Percentiles rank a stretch among this genome's conserved stretches.
phyloP scores from a whole-genome alignment of 257 asterid species.

The Solanum commersonii region DNA sequence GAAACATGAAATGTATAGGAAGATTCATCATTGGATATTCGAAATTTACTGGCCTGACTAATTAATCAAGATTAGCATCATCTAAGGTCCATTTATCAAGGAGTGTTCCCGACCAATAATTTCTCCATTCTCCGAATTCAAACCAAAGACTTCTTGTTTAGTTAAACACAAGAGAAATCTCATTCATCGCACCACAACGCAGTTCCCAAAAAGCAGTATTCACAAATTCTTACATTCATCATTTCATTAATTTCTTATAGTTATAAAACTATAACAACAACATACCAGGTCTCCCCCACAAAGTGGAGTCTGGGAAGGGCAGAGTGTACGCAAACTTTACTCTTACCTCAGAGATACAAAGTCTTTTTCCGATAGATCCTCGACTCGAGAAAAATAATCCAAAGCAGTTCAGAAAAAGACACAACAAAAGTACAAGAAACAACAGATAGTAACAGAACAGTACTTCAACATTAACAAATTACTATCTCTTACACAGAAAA shows the following conservation, averaged over 20 bases:
- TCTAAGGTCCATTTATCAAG: not conserved
- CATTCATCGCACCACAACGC: not conserved
- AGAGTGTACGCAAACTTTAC: not conserved
- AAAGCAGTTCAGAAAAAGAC: no score
- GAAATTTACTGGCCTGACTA: not conserved
- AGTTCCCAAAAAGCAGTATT: not conserved
- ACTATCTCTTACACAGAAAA: not conserved
- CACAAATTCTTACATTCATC: not conserved
- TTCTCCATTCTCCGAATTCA: not conserved
- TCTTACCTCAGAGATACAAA: rapidly evolving
- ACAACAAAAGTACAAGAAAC: not conserved
- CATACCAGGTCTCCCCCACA: rapidly evolving
- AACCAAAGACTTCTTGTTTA: not conserved
- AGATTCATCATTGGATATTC: not conserved
- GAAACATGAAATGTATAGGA: not conserved
- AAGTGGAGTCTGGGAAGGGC: rapidly evolving
- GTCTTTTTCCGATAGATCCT: no score
- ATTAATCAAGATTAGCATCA: no score
- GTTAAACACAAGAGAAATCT: not conserved
- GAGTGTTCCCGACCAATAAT: not conserved
- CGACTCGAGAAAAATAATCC: not conserved
- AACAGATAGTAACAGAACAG: not conserved
- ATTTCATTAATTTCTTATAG: not conserved
- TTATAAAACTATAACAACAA: not conserved
- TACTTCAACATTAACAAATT: not conserved